phyloP scores from a whole-genome alignment of 1,139 yeast species.

The Suhomyces guaymorum region DNA sequence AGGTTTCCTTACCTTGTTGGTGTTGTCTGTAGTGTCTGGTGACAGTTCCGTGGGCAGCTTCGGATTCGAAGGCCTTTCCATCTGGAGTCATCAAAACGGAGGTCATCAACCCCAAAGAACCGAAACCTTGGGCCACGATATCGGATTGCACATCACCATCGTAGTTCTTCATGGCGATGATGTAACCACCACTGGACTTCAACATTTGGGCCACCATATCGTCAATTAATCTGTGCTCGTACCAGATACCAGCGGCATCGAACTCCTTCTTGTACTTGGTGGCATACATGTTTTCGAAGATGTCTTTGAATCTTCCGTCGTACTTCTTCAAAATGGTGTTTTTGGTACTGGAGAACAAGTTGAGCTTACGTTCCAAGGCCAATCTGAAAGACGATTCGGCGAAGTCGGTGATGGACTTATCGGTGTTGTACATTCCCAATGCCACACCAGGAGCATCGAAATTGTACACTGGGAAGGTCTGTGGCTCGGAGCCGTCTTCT shows the following conservation, averaged over 20 bases:
- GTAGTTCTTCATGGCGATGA: constrained; percentile 81
- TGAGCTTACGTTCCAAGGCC: constrained; percentile 66
- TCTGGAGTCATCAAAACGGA: constrained; percentile 84
- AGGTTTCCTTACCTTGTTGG: constrained; percentile 81
- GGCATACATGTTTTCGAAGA: constrained; percentile 68
- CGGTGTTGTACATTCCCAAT: constrained; percentile 80
- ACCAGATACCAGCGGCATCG: constrained; percentile 69
- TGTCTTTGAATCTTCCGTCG: constrained; percentile 81
- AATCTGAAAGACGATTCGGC: constrained; percentile 78
- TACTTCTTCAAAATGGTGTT: constrained; percentile 80
- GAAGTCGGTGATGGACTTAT: constrained; percentile 74
- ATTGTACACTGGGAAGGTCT: constrained; percentile 55
- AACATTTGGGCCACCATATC: constrained; percentile 91
- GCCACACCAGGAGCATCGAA: constrained; percentile 72
- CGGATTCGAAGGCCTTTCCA: constrained; percentile 79
- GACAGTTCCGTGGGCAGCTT: constrained; percentile 88
- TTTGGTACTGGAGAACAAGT: constrained; percentile 72
- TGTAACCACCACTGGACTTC: constrained; percentile 80
- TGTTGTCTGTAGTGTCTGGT: constrained; percentile 85
- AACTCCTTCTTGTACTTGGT: constrained; percentile 56
- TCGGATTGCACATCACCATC: constrained; percentile 88
- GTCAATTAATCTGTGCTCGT: constrained; percentile 80
- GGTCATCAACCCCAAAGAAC: constrained; percentile 82
- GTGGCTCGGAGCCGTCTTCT: constrained; percentile 52
- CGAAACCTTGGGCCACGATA: constrained; percentile 85